Evolutionary conservation across 371 early-diverging fungal genomes (phyloP).

Genomic region (Mortierella sp.): DNA sequence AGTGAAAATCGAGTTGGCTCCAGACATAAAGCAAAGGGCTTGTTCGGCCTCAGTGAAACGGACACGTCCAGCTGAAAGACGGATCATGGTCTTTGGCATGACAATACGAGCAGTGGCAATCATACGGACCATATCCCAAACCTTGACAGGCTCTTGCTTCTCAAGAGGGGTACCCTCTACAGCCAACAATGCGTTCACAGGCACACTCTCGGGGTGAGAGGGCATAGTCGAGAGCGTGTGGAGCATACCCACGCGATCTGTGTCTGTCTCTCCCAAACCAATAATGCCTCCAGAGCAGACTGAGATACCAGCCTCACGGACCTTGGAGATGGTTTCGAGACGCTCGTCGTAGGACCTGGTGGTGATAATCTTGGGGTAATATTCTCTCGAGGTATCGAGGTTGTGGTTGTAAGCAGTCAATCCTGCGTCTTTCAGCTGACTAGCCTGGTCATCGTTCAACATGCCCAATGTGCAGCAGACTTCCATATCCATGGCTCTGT

Average conservation of each 20-base stretch:
- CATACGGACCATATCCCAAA: constrained; percentile 92
- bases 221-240: constrained; percentile 81
- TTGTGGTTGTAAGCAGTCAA: constrained; percentile 94
- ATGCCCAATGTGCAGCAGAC: constrained; percentile 93
- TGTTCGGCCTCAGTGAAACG: constrained; percentile 83
- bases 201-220: constrained; percentile 89
- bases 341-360: constrained; percentile 89
- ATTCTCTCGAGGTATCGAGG: constrained; percentile 87
- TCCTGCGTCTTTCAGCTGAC: constrained; percentile 85
- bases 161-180: constrained; percentile 87
- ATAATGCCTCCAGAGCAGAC: constrained; percentile 94
- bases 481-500: constrained; percentile 90
- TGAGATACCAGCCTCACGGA: constrained; percentile 85
- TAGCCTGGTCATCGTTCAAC: constrained; percentile 83
- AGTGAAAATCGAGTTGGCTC: constrained; percentile 91
- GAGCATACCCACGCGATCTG: constrained; percentile 85
- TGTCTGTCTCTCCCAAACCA: constrained; percentile 83
- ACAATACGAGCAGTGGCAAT: constrained; percentile 89
- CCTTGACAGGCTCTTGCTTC: constrained; percentile 84
- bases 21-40: constrained; percentile 87
- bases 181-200: constrained; percentile 87
- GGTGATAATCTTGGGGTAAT: constrained; percentile 89
- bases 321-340: constrained; percentile 80
- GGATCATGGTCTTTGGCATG: constrained; percentile 89
- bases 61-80: constrained; percentile 88